Evolutionary conservation across 1,284 basidiomycete species (phyloP), one percentile per base, ranked within the genome.

Genomic region (Moesziomyces parantarcticus): DNA sequence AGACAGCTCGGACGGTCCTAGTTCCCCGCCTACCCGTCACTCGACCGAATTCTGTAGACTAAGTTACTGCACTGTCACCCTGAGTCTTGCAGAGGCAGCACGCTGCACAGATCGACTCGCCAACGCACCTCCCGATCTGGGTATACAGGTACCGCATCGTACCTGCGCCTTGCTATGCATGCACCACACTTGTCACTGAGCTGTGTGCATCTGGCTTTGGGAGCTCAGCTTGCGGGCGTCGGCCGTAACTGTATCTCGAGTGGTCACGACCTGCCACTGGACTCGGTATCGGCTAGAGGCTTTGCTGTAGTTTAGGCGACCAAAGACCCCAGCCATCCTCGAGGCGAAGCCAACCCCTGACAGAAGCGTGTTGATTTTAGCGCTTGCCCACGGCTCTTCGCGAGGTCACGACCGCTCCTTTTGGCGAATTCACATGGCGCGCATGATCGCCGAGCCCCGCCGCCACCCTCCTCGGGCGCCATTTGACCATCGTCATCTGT

Each of bases 371-470:
- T 18, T 32, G 13, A 45, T 25, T 25, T 45, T 45, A 45, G 44
- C 18, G 44, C 44, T 45, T 25, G 20, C 8, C 9, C 23, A 16
- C 34, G 1, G 11, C 16, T 16, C 44, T 22, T 16, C 7, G 11
- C 22, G 3, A 29, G 13, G 44, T 45, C 22, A 6, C 21, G 3
- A 16, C 42, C 16, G 16, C 42, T 23, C 13, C 18, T 45, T 29
- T 1, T 21, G 22, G 44, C 44, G 29, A 32, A 13, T 25, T 45
- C 44, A 26, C 44, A 45, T 42, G 23, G 25, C 25, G 25, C 32
- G 50, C 50, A 51, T 51, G 40, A 51, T 51, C 41, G 50, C 50
- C 50, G 50, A 51, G 44, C 22, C 18, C 5, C 10, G 29, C 29
- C 29, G 6, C 6, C 29, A 5, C 29, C 11, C 11, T 32, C 29